Conservation (phyloP, 2,329 filamentous ascomycete genomes). For the Trichoderma atroviride region DNA sequence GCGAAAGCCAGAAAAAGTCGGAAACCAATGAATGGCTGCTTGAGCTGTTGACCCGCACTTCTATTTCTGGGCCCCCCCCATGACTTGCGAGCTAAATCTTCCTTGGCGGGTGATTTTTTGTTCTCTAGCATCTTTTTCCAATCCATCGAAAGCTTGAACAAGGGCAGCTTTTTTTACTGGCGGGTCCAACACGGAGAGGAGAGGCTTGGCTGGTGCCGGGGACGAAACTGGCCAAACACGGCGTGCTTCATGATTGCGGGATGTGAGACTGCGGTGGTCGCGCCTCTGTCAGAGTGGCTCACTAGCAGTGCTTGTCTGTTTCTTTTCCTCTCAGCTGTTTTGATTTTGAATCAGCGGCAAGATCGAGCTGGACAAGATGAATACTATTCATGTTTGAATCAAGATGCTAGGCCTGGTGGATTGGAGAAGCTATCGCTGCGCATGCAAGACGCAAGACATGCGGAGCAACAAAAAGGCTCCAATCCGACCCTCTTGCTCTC, state of each 20-base stretch:
- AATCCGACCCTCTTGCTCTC: neutral
- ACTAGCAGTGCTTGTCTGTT: neutral
- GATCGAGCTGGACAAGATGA: neutral
- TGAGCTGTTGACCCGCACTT: slow-evolving; percentile 10
- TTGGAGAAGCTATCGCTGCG: neutral
- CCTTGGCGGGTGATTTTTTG: neutral
- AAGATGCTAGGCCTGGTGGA: neutral
- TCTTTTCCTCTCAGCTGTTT: neutral
- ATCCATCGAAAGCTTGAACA: neutral
- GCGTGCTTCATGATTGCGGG: slow-evolving; percentile 20
- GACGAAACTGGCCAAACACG: slow-evolving; percentile 24
- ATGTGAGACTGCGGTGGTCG: slow-evolving; percentile 24
- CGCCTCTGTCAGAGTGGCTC: slow-evolving; percentile 11
- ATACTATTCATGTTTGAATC: neutral
- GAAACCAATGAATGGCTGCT: slow-evolving; percentile 15
- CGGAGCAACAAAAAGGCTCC: slow-evolving; percentile 1
- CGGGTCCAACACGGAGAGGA: neutral
- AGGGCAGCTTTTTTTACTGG: neutral
- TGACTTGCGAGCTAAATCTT: neutral
- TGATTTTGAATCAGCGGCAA: neutral
- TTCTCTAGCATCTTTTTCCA: neutral
- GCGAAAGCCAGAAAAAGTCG: neutral
- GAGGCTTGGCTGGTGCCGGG: neutral
- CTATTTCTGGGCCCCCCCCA: slow-evolving; percentile 10
- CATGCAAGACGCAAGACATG: slow-evolving; percentile 1